Conservation (phyloP, 495 filamentous ascomycete genomes). For the Stereocaulon alpinum region DNA sequence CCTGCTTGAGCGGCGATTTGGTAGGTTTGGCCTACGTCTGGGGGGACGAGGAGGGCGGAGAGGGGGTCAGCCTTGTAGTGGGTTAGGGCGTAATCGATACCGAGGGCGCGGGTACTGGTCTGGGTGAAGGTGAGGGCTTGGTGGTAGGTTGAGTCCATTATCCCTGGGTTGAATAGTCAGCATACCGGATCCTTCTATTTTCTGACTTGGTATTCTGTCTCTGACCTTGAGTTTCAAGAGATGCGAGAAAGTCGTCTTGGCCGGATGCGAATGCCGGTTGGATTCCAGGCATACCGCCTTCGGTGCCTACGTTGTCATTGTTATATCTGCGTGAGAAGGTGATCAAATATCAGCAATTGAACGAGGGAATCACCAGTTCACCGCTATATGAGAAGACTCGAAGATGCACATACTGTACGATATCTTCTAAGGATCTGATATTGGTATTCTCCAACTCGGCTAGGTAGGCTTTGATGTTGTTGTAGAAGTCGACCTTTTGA, state of each 20-base stretch:
- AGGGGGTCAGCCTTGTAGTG: slow-evolving; percentile 37
- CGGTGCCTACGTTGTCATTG: slow-evolving; percentile 51
- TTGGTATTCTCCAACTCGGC: slow-evolving; percentile 52
- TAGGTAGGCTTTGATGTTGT: slow-evolving; percentile 57
- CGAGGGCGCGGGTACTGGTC: slow-evolving; percentile 46
- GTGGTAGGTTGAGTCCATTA: slow-evolving; percentile 55
- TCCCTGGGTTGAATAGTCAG: slow-evolving; percentile 18
- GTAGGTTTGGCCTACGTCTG: slow-evolving; percentile 54
- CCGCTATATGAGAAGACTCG: neutral
- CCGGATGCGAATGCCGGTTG: slow-evolving; percentile 59
- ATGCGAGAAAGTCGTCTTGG: slow-evolving; percentile 58
- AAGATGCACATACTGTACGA: slow-evolving; percentile 34
- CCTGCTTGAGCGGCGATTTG: slow-evolving; percentile 42
- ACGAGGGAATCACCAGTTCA: neutral
- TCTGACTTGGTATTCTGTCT: neutral
- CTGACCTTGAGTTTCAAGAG: slow-evolving; percentile 40
- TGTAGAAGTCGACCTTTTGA: slow-evolving; percentile 56
- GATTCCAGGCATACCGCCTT: slow-evolving; percentile 55
- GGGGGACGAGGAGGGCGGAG: slow-evolving; percentile 53
- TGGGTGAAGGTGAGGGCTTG: slow-evolving; percentile 53
- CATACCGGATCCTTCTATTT: too few relatives aligned
- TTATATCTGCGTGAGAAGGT: slow-evolving; percentile 39
- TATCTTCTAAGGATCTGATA: slow-evolving; percentile 54
- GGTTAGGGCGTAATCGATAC: slow-evolving; percentile 56
- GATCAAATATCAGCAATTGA: neutral